phyloP scores from a whole-genome alignment of 139 green algal species.

The Zygnema circumcarinatum region DNA sequence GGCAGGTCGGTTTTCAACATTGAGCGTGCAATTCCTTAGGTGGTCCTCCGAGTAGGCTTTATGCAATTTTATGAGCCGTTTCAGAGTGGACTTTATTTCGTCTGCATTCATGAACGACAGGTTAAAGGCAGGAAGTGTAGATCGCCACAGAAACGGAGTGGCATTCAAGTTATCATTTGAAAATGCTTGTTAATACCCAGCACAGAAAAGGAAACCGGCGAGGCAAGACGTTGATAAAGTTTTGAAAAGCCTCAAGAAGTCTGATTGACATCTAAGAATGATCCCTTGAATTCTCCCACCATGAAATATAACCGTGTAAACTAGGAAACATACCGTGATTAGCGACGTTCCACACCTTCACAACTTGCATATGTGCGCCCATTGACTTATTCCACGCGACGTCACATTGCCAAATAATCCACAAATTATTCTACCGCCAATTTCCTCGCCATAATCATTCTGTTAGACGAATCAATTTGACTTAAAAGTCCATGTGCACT shows the following conservation, averaged over 20 bases:
- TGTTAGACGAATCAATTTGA: too few species aligned
- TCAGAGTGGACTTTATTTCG: background rate
- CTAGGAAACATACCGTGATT: background rate
- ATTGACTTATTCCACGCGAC: background rate
- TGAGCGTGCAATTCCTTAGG: background rate
- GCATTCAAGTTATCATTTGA: background rate
- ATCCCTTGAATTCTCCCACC: too few species aligned
- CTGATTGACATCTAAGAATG: too few species aligned
- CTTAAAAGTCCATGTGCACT: too few species aligned
- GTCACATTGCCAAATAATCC: background rate
- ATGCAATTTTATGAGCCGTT: background rate
- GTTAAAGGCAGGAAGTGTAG: background rate
- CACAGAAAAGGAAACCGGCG: background rate
- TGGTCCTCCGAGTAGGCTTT: background rate
- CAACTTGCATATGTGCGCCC: background rate
- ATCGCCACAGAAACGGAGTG: background rate
- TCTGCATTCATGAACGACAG: background rate
- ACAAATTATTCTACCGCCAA: background rate
- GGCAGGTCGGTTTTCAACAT: background rate
- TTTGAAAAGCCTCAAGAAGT: too few species aligned
- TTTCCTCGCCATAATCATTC: too few species aligned
- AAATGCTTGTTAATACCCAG: background rate
- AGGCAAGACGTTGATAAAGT: background rate
- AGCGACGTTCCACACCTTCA: background rate
- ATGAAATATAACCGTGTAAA: background rate